A percentile compares a stretch with the other conserved stretches of the same genome.
phyloP scores from a whole-genome alignment of 169 alveolate species.

The Cryptosporidium ryanae region DNA sequence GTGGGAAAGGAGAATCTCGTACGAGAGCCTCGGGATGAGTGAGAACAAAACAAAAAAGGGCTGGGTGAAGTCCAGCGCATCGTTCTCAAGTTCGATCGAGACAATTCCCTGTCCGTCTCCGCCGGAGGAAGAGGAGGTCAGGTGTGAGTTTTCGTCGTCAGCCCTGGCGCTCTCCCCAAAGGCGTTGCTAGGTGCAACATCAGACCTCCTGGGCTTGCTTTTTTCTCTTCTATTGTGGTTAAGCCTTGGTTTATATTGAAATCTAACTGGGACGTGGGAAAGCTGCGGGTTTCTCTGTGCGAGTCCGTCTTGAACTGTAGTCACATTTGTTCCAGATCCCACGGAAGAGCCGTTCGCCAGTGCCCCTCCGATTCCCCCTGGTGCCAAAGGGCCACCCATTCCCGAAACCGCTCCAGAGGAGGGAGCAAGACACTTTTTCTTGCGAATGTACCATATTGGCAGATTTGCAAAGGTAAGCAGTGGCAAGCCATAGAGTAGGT shows the following conservation, averaged over 20 bases:
- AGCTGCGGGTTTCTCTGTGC: not conserved
- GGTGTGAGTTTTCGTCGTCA: not conserved
- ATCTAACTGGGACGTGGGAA: constrained; percentile 47
- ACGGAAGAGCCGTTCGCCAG: not conserved
- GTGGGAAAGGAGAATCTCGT: constrained; percentile 39
- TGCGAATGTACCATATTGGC: constrained; percentile 48
- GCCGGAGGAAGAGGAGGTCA: not conserved
- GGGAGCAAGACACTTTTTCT: not conserved
- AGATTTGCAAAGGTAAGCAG: constrained; percentile 12
- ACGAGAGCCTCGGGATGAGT: constrained; percentile 32
- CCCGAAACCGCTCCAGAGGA: not conserved
- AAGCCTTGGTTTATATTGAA: constrained; percentile 51
- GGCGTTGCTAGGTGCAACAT: not conserved
- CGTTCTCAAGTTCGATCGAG: constrained; percentile 60
- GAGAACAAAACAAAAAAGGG: constrained; percentile 55
- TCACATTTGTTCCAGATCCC: not conserved
- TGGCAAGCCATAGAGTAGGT: constrained; percentile 49
- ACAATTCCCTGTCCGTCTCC: constrained; percentile 13
- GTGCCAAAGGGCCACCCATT: not conserved
- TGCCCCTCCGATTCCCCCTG: not conserved
- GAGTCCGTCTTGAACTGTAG: not conserved
- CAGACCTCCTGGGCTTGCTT: constrained; percentile 18
- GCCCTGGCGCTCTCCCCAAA: not conserved
- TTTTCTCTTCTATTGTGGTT: constrained; percentile 58
- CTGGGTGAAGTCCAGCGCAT: constrained; percentile 59